These are phyloP conservation scores for Babesia caballi DNA, from an alignment of 169 alveolate species.

Conservation along the genomic window DNA sequence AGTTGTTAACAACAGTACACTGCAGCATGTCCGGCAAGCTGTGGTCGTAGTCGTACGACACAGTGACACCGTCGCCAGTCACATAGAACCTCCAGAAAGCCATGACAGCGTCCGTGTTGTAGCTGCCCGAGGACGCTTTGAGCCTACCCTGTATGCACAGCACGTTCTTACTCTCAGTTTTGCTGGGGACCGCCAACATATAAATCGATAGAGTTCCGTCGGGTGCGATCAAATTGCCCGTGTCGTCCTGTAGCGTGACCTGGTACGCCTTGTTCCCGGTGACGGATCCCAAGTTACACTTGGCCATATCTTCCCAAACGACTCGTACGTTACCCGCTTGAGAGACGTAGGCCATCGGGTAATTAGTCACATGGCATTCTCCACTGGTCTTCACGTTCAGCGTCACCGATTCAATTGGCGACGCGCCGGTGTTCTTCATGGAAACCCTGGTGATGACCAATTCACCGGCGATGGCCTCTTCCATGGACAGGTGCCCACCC, in stretches of 20 bases:
- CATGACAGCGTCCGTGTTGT: neutral
- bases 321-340: neutral
- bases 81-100: slow-evolving; percentile 39
- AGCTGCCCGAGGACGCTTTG: neutral
- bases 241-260: neutral
- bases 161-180: neutral
- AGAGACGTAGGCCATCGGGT: slow-evolving; percentile 17
- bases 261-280: slow-evolving; percentile 15
- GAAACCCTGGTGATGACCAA: slow-evolving; percentile 20
- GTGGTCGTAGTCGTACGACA: slow-evolving; percentile 17
- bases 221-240: neutral
- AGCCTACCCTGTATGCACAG: slow-evolving; percentile 33
- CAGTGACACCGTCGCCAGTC: neutral
- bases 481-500: slow-evolving; percentile 8
- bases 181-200: slow-evolving; percentile 26
- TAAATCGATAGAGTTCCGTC: neutral
- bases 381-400: slow-evolving; percentile 24
- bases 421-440: slow-evolving; percentile 15
- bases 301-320: slow-evolving; percentile 28
- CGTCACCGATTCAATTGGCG: slow-evolving; percentile 5
- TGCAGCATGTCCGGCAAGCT: neutral
- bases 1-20: slow-evolving; percentile 21
- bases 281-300: slow-evolving; percentile 12
- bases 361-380: neutral
- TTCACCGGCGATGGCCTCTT: slow-evolving; percentile 36